Base-by-base conservation (phyloP, 1,284 basidiomycete species). In the Salmacisia buchloeana region DNA sequence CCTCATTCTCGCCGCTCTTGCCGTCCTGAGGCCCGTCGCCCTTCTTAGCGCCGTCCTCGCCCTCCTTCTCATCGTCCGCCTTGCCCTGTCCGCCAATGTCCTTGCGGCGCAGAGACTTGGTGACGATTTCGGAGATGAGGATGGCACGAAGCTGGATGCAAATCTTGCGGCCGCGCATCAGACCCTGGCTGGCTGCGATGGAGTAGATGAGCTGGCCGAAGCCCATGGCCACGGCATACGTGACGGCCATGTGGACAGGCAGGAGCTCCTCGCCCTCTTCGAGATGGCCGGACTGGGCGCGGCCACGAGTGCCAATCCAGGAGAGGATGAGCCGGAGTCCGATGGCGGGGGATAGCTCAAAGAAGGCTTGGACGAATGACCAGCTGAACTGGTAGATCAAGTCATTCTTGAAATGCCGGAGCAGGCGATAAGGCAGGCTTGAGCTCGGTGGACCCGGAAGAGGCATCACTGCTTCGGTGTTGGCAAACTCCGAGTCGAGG, bases 101-200 rank as follows among this genome's bases (percentile, higher is more conserved):
- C 61, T 82, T 80, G 23, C 84, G 72, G 13, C 84, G 80, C 0
- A 85, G 79, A 0, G 83, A 82, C 73, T 85, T 85, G 58, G 83
- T 82, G 66, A 85, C 83, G 31, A 85, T 82, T 63, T 85, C 84
- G 41, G 82, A 77, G 65, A 84, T 81, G 61, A 85, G 81, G 64
- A 85, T 81, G 0, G 83, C 80, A 33, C 78, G 68, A 4, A 76
- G 64, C 45, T 70, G 68, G 41, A 75, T 81, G 61, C 83, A 83
- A 25, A 83, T 77, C 56, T 83, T 76, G 15, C 84, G 77, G 15
- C 84, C 84, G 33, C 83, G 77, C 72, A 81, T 81, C 3, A 85
- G 78, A 0, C 79, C 76, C 65, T 83, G 82, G n/a, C 80, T 82
- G 41, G 80, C 77, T 0, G 75, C 76, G 31, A 82, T 67, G 7